Evolutionary conservation across 257 asterid genomes (phyloP).

Genomic region (Solanum habrochaites): DNA sequence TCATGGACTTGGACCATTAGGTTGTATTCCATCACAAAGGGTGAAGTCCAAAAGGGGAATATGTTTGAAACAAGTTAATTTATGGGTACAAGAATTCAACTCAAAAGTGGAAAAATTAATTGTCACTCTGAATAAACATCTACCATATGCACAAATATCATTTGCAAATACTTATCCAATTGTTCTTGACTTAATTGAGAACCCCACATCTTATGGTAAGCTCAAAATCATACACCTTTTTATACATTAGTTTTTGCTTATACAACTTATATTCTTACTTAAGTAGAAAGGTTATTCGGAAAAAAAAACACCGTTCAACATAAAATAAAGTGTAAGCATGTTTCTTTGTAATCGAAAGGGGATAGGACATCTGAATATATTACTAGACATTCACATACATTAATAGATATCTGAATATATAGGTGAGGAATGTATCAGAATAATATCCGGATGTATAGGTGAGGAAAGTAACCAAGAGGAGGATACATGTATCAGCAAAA

Average conservation of each 20-base stretch:
- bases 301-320: no score
- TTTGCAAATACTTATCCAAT: conserved; percentile 56
- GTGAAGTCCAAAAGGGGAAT: conserved; percentile 36
- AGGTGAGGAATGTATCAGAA: no score
- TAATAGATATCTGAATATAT: no score
- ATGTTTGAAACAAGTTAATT: conserved; percentile 59
- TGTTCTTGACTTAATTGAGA: conserved; percentile 49
- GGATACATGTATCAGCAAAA: no score
- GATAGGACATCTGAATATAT: no score
- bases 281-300: neutral
- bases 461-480: no score
- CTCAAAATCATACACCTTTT: neutral
- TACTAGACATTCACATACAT: no score
- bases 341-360: rapidly evolving
- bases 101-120: conserved; percentile 32
- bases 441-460: no score
- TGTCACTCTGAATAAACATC: conserved; percentile 31
- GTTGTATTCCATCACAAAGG: conserved; percentile 82
- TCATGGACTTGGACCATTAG: conserved; percentile 65
- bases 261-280: neutral
- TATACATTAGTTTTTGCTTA: neutral
- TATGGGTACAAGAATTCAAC: conserved; percentile 58
- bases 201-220: conserved; percentile 54
- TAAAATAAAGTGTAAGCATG: neutral
- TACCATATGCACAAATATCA: conserved; percentile 39